Evolutionary conservation across 1,139 yeast species (phyloP).

Genomic region (Saccharomycopsis hybrid): DNA sequence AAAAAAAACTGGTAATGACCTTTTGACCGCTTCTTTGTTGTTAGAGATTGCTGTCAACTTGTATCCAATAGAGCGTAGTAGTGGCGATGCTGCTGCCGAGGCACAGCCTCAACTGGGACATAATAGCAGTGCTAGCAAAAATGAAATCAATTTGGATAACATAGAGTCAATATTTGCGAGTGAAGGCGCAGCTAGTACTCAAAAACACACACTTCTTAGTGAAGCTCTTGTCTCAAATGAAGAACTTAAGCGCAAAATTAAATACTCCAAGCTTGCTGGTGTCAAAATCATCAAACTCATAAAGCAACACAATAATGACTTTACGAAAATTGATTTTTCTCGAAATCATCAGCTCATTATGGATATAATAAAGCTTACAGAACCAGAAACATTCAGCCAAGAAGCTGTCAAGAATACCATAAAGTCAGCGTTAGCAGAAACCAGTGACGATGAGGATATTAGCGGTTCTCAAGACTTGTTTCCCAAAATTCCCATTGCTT

Average conservation of each 20-base stretch:
- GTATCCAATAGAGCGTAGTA: neutral
- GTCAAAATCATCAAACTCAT: constrained; percentile 4
- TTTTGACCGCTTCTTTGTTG: constrained; percentile 8
- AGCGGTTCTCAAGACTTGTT: neutral
- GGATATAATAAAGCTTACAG: neutral
- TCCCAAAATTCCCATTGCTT: neutral
- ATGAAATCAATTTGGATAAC: constrained; percentile 13
- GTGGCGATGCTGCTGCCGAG: neutral
- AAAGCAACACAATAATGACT: neutral
- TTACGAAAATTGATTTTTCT: neutral
- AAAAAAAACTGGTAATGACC: constrained; percentile 7
- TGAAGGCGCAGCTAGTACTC: too few species aligned
- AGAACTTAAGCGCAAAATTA: constrained; percentile 8
- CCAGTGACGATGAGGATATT: constrained; percentile 1
- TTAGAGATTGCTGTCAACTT: constrained; percentile 9
- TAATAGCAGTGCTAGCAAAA: neutral
- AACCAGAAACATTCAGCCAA: neutral
- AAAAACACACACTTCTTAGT: too few species aligned
- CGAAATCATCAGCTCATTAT: neutral
- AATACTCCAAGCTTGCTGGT: constrained; percentile 11
- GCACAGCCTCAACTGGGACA: too few species aligned
- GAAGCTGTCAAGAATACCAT: constrained; percentile 3
- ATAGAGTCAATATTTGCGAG: constrained; percentile 11
- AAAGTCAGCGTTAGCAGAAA: neutral
- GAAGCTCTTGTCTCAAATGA: constrained; percentile 6